Base-by-base conservation (phyloP, 1,139 yeast species). In the Diutina neorugosa region DNA sequence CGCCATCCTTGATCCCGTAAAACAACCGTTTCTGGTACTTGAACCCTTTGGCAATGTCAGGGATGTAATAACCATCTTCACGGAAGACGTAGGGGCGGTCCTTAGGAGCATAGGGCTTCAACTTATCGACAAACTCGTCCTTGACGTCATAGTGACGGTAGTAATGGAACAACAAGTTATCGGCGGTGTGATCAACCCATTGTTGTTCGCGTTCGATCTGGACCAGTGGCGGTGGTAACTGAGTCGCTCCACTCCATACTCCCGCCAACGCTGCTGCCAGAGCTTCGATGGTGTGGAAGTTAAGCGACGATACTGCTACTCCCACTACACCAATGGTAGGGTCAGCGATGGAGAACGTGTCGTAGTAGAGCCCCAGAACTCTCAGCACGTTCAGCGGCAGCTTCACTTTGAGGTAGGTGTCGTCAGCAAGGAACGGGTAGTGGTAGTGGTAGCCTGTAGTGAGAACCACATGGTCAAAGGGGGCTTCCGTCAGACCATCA, bases 251-350 rank as follows among this genome's bases (percentile, higher is more conserved):
- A 4, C 71, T 68, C 78, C 78, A 74, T 4, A 73, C 73, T 8
- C 79, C 79, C 12, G 78, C 77, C 46, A 74, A 63, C 0, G 77
- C 76, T 19, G 76, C 71, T 2, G 76, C 72, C 57, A 68, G 64
- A 4, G 73, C 68, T 57, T 75, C 80, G 44, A 74, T 70, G 3
- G 74, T 64, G 54, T 70, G 69, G 62, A 75, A 74, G 55, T 71
- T 71, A 27, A 73, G 59, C 2, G 72, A 69, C 12, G 75, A 68
- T 11, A 69, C 64, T 1, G 73, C 64, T 1, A 71, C 64, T 1
- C 79, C 78, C 9, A 69, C 66, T n/a, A 68, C 63, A 0, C 71
- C 75, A 25, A 75, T 59, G 1, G 76, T 69, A 19, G 78, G 77
- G 55, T 75, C 80, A 2, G 65, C 63, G 52, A 71, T 67, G 16